Conservation (phyloP, 192 early-diverging fungal species). For the Dispira simplex region DNA sequence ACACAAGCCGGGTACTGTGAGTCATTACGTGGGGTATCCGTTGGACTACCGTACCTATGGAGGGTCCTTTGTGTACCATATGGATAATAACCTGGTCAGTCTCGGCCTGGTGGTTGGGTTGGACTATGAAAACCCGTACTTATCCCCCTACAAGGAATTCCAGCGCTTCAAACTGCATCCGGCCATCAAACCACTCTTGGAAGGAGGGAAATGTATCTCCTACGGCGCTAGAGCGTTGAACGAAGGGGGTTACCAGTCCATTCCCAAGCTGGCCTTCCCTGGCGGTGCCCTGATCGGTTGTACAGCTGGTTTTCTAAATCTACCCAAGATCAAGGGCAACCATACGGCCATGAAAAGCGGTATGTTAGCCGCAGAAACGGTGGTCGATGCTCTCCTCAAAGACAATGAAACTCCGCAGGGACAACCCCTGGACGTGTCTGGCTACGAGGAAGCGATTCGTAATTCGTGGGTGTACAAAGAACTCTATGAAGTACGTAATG, state of each 20-base stretch:
- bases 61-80: conserved; percentile 91
- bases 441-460: conserved; percentile 69
- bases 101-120: conserved; percentile 83
- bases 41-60: conserved; percentile 83
- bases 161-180: conserved; percentile 95
- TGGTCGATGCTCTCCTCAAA: conserved; percentile 46
- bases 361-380: conserved; percentile 88
- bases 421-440: conserved; percentile 47
- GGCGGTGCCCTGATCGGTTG: conserved; percentile 93
- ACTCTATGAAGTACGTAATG: conserved; percentile 79
- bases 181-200: conserved; percentile 56
- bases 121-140: conserved; percentile 90
- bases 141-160: conserved; percentile 95
- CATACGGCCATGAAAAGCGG: conserved; percentile 99
- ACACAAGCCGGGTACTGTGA: conserved; percentile 62
- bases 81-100: conserved; percentile 75
- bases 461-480: conserved; percentile 86
- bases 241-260: conserved; percentile 90
- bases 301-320: conserved; percentile 91
- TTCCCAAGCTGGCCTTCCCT: conserved; percentile 88
- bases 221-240: conserved; percentile 96
- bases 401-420: conserved; percentile 12
- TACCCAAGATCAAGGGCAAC: conserved; percentile 98
- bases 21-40: conserved; percentile 88
- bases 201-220: conserved; percentile 76